Evolutionary conservation across 2,329 filamentous ascomycete genomes (phyloP).

Genomic region (Aureobasidium lini): DNA sequence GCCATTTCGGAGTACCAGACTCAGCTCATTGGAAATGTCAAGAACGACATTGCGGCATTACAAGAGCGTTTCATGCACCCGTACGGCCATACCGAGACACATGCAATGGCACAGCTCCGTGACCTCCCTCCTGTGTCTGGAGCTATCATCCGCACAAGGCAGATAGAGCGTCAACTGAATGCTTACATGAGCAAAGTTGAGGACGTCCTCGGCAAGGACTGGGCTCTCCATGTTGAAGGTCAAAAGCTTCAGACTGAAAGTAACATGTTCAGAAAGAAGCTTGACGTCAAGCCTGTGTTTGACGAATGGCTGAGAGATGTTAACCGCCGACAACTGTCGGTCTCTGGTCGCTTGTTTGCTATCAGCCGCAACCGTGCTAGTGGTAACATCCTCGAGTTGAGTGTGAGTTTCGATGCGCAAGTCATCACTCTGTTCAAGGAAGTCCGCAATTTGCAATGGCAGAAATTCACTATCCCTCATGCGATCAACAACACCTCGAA

Average conservation of each 20-base stretch:
- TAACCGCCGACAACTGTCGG: constrained; percentile 78
- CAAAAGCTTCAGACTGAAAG: constrained; percentile 90
- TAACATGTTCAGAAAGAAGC: constrained; percentile 88
- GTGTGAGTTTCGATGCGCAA: constrained; percentile 94
- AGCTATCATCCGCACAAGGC: constrained; percentile 93
- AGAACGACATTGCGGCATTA: constrained; percentile 84
- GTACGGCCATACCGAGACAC: constrained; percentile 95
- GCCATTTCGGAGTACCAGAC: constrained; percentile 98
- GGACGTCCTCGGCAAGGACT: constrained; percentile 88
- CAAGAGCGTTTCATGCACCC: constrained; percentile 98
- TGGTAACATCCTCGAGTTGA: constrained; percentile 78
- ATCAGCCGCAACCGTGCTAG: constrained; percentile 84
- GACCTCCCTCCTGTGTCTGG: constrained; percentile 94
- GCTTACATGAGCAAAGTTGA: constrained; percentile 99
- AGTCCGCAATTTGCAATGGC: constrained; percentile 90
- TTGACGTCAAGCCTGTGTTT: constrained; percentile 88
- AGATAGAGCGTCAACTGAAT: constrained; percentile 93
- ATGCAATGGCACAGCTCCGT: constrained; percentile 94
- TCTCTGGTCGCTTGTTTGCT: constrained; percentile 84
- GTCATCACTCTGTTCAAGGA: constrained; percentile 98
- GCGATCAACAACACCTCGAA: constrained; percentile 93
- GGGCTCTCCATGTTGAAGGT: constrained; percentile 88
- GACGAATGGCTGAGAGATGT: constrained; percentile 94
- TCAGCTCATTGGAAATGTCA: constrained; percentile 95
- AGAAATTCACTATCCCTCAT: constrained; percentile 90